Conservation (phyloP, 495 filamentous ascomycete species). For the Chlorociboria aeruginascens region DNA sequence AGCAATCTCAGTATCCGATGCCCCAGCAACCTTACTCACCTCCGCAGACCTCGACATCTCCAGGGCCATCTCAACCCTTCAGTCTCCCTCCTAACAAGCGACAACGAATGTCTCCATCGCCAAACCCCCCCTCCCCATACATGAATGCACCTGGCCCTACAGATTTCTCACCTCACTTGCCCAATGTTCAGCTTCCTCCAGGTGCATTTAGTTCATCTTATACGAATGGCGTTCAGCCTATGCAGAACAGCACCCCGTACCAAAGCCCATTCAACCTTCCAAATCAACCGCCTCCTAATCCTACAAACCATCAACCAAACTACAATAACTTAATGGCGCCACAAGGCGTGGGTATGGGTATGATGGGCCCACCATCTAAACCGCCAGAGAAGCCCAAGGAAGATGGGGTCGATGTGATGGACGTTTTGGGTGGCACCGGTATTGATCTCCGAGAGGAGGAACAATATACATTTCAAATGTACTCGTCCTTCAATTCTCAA, state of each 20-base stretch:
- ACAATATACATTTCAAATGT: constrained; percentile 30
- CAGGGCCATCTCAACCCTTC: constrained; percentile 18
- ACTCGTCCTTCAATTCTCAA: constrained; percentile 30
- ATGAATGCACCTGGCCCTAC: constrained; percentile 26
- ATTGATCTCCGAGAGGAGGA: constrained; percentile 80
- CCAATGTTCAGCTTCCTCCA: constrained; percentile 15
- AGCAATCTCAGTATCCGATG: constrained; percentile 39
- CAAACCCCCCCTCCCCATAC: constrained; percentile 34
- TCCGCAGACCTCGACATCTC: constrained; percentile 41
- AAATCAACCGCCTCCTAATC: constrained; percentile 9
- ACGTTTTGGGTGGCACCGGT: constrained; percentile 67
- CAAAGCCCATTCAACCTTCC: constrained; percentile 20
- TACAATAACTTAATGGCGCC: constrained; percentile 23
- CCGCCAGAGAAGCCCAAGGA: constrained; percentile 59
- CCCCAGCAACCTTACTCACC: constrained; percentile 38
- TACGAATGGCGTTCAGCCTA: constrained; percentile 16
- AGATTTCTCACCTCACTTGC: constrained; percentile 17
- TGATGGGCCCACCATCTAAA: constrained; percentile 75
- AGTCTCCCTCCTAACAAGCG: constrained; percentile 41
- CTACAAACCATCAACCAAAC: constrained; percentile 19
- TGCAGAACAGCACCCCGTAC: constrained; percentile 23
- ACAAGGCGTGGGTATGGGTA: constrained; percentile 37
- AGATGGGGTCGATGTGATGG: constrained; percentile 53
- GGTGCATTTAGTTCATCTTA: constrained; percentile 21
- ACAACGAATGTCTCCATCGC: constrained; percentile 52